phyloP scores from a whole-genome alignment of 208 protist species.

The Leishmania major region DNA sequence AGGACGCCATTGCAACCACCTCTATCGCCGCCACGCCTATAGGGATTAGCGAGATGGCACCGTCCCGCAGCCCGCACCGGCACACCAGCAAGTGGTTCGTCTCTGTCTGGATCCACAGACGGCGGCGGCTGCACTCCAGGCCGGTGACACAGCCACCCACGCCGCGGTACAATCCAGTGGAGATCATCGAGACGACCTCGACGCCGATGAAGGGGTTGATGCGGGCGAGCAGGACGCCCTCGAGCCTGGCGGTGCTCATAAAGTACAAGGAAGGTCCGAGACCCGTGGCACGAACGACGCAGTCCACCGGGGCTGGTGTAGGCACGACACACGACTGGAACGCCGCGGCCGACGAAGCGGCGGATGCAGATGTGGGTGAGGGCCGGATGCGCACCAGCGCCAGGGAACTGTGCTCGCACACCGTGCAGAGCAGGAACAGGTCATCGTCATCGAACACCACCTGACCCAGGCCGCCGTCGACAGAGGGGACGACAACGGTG shows the following conservation, averaged over 20 bases:
- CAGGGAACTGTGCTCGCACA: slow-evolving; percentile 47
- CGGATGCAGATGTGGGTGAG: slow-evolving; percentile 6
- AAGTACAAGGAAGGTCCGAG: slow-evolving; percentile 71
- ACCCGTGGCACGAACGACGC: slow-evolving; percentile 46
- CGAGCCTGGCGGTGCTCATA: slow-evolving; percentile 45
- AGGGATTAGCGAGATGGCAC: slow-evolving; percentile 56
- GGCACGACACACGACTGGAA: slow-evolving; percentile 32
- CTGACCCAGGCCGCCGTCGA: slow-evolving; percentile 61
- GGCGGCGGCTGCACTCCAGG: slow-evolving; percentile 58
- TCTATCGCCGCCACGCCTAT: slow-evolving; percentile 66
- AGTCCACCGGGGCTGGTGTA: slow-evolving; percentile 59
- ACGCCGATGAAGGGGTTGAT: slow-evolving; percentile 67
- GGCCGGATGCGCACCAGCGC: slow-evolving; percentile 42
- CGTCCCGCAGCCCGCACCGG: slow-evolving; percentile 48
- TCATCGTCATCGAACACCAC: slow-evolving; percentile 76
- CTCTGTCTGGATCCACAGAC: slow-evolving; percentile 70
- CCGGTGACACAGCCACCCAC: slow-evolving; percentile 64
- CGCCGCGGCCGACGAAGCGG: slow-evolving; percentile 4
- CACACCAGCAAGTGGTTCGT: slow-evolving; percentile 81
- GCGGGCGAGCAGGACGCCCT: slow-evolving; percentile 70
- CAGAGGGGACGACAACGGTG: slow-evolving; percentile 31
- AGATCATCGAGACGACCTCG: slow-evolving; percentile 65
- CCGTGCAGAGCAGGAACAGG: slow-evolving; percentile 56
- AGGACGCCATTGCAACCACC: slow-evolving; percentile 44
- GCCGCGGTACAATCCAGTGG: slow-evolving; percentile 63